Conservation (phyloP, 345 rosid species). For the Erodium maritimum region DNA sequence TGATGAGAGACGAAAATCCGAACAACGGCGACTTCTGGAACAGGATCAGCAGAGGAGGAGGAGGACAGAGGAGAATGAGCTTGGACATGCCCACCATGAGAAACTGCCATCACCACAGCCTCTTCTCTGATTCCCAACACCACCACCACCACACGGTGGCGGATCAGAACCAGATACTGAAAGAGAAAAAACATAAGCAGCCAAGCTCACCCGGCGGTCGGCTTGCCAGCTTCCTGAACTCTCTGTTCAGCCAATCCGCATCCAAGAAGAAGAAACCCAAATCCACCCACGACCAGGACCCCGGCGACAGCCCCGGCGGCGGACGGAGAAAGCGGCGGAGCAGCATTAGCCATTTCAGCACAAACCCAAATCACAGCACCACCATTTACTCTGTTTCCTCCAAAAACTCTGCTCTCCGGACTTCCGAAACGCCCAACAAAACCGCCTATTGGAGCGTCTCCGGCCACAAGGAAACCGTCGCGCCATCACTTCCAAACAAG, state of each 20-base stretch:
- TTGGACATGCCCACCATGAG: constrained; percentile 35
- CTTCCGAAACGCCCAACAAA: background rate
- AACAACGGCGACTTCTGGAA: constrained; percentile 27
- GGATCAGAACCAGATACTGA: constrained; percentile 29
- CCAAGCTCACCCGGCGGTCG: constrained; percentile 89
- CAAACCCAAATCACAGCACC: constrained; percentile 18
- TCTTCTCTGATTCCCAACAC: constrained; percentile 26
- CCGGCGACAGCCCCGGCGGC: constrained; percentile 54
- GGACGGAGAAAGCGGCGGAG: constrained; percentile 72
- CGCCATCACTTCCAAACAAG: constrained; percentile 12
- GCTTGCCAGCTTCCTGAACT: constrained; percentile 84
- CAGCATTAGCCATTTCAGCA: constrained; percentile 84
- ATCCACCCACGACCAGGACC: constrained; percentile 32
- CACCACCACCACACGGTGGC: constrained; percentile 15
- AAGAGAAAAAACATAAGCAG: constrained; percentile 58
- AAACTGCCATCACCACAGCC: constrained; percentile 16
- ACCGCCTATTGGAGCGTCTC: too few species aligned
- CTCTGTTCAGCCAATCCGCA: constrained; percentile 66
- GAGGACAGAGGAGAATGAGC: constrained; percentile 56
- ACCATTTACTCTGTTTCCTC: constrained; percentile 36
- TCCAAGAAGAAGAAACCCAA: constrained; percentile 59
- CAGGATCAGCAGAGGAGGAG: constrained; percentile 30
- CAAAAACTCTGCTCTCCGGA: constrained; percentile 44
- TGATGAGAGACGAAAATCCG: constrained; percentile 13
- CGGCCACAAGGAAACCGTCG: constrained; percentile 36